A percentile compares a stretch with the other conserved stretches of the same genome.
phyloP scores from a whole-genome alignment of 2,329 filamentous ascomycete species.

The Phaeomoniella chlamydospora region DNA sequence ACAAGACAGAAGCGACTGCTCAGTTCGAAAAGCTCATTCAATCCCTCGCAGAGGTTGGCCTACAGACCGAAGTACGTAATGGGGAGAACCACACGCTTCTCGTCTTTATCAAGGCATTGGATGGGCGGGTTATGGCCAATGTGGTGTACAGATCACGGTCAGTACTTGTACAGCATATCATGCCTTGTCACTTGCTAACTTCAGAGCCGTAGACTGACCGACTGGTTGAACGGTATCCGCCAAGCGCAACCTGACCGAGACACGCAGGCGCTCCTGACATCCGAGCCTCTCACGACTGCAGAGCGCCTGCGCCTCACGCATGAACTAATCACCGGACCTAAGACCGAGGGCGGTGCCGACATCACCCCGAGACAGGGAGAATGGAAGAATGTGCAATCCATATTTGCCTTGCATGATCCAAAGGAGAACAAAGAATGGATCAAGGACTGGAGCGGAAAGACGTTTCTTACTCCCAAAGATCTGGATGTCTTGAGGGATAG shows the following conservation, averaged over 20 bases:
- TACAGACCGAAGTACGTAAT: slow-evolving; percentile 74
- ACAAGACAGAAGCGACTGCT: slow-evolving; percentile 53
- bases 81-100: slow-evolving; percentile 63
- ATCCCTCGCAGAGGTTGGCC: slow-evolving; percentile 61
- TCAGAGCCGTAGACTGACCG: too few species aligned
- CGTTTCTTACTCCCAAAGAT: slow-evolving; percentile 49
- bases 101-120: slow-evolving; percentile 69
- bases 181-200: background rate
- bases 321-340: slow-evolving; percentile 62
- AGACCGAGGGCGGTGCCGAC: slow-evolving; percentile 63
- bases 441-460: slow-evolving; percentile 58
- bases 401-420: slow-evolving; percentile 71
- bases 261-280: slow-evolving; percentile 49
- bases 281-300: slow-evolving; percentile 70
- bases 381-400: slow-evolving; percentile 58
- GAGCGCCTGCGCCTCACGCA: slow-evolving; percentile 82
- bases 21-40: slow-evolving; percentile 67
- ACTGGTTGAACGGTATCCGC: slow-evolving; percentile 85
- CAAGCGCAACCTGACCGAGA: slow-evolving; percentile 62
- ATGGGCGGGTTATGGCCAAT: slow-evolving; percentile 56
- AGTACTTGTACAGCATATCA: slow-evolving; percentile 2
- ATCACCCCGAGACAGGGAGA: slow-evolving; percentile 54
- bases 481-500: slow-evolving; percentile 62
- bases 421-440: slow-evolving; percentile 63
- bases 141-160: slow-evolving; percentile 72